These are phyloP conservation scores for Blastocystis sp. DNA, from an alignment of 352 stramenopile genomes.

Conservation along the genomic window DNA sequence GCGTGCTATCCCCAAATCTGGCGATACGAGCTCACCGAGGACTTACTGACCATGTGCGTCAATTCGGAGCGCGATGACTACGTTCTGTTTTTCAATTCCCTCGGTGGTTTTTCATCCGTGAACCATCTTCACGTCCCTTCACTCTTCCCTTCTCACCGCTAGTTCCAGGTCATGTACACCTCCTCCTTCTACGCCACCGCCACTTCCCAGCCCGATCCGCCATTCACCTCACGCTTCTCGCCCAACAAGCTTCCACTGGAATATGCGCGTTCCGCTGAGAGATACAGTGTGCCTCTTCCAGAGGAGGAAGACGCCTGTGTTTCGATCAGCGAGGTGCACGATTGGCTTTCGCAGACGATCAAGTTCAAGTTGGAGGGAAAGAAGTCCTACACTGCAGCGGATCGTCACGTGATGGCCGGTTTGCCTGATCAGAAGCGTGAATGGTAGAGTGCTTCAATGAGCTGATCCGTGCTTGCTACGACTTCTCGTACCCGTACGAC, in stretches of 20 bases:
- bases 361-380: not conserved
- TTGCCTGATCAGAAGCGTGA: not conserved
- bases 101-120: constrained; percentile 58
- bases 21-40: constrained; percentile 6
- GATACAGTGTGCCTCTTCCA: not conserved
- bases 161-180: constrained; percentile 67
- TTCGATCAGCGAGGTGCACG: not conserved
- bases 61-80: constrained; percentile 57
- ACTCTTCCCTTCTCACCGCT: not conserved
- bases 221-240: constrained; percentile 4
- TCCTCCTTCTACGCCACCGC: constrained; percentile 59
- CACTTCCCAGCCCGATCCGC: not conserved
- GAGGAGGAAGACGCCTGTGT: constrained; percentile 9
- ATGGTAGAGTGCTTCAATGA: constrained; percentile 15
- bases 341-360: constrained; percentile 54
- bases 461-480: constrained; percentile 30
- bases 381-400: not conserved
- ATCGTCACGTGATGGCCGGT: not conserved
- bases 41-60: constrained; percentile 12
- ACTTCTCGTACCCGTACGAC: constrained; percentile 18
- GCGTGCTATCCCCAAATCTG: constrained; percentile 57
- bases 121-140: constrained; percentile 49
- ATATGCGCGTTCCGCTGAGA: not conserved
- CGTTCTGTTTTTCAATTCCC: constrained; percentile 61
- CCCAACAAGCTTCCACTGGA: constrained; percentile 38